Evolutionary conservation across 2,329 filamentous ascomycete genomes (phyloP).

Genomic region (Pseudocercospora musae): DNA sequence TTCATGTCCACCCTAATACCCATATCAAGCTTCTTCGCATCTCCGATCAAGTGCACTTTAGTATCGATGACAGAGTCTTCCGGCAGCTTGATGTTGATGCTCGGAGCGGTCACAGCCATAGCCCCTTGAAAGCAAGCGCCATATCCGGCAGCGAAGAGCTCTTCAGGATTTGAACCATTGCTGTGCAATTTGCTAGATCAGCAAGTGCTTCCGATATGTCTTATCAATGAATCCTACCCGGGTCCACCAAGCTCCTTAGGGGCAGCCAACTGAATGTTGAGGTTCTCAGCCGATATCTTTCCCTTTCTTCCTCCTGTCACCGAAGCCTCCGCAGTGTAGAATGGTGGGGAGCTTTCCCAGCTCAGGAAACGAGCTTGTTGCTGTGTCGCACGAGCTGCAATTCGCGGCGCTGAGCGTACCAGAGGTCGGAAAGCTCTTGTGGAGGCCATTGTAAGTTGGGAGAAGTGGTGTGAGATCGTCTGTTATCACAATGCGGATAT

Average conservation of each 20-base stretch:
- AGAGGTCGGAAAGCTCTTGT: slow-evolving; percentile 13
- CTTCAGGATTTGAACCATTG: slow-evolving; percentile 45
- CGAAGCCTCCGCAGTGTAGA: slow-evolving; percentile 16
- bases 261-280: slow-evolving; percentile 17
- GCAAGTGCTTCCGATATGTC: background rate
- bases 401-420: slow-evolving; percentile 11
- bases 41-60: slow-evolving; percentile 46
- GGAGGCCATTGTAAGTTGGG: background rate
- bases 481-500: background rate
- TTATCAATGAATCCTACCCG: background rate
- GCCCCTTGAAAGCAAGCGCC: slow-evolving; percentile 49
- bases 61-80: slow-evolving; percentile 42
- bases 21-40: slow-evolving; percentile 46
- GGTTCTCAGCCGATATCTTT: slow-evolving; percentile 13
- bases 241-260: slow-evolving; percentile 20
- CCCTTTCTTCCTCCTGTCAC: slow-evolving; percentile 23
- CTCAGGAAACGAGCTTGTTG: slow-evolving; percentile 21
- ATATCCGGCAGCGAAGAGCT: slow-evolving; percentile 49
- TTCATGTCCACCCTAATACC: slow-evolving; percentile 45
- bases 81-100: slow-evolving; percentile 43
- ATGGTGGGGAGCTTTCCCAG: slow-evolving; percentile 8
- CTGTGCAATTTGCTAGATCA: background rate
- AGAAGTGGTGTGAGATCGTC: background rate
- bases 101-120: slow-evolving; percentile 45
- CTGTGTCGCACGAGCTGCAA: slow-evolving; percentile 1